phyloP scores from a whole-genome alignment of 2,329 filamentous ascomycete species.

The Pseudogymnoascus sp. region DNA sequence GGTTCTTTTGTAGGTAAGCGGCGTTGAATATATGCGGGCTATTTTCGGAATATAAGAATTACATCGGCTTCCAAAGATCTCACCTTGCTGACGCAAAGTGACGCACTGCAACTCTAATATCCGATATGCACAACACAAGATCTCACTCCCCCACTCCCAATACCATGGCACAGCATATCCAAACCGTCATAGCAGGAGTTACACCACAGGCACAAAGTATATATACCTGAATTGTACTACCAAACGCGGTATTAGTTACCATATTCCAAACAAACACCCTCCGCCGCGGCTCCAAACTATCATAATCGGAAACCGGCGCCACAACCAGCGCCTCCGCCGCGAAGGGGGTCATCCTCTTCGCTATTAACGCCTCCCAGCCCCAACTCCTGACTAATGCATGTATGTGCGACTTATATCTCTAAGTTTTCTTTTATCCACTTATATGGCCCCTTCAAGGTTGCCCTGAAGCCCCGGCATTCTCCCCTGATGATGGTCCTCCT shows the following conservation, averaged over 20 bases:
- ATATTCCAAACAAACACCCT: neutral
- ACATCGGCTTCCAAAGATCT: neutral
- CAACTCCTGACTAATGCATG: constrained; percentile 6
- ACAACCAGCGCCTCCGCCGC: constrained; percentile 5
- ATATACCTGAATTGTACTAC: constrained; percentile 7
- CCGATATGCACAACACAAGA: neutral
- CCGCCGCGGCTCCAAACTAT: neutral
- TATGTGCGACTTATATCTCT: constrained; percentile 5
- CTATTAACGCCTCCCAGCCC: constrained; percentile 5
- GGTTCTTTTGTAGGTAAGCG: neutral
- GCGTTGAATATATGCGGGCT: neutral
- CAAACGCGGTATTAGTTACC: neutral
- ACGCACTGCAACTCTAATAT: neutral
- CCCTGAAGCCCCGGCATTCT: neutral
- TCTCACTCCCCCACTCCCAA: neutral
- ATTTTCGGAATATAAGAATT: neutral
- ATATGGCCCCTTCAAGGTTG: neutral
- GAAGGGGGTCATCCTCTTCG: neutral
- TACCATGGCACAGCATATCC: neutral
- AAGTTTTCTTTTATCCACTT: neutral
- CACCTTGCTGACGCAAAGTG: neutral
- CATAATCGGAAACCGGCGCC: constrained; percentile 1
- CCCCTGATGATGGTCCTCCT: neutral
- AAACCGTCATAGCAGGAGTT: neutral
- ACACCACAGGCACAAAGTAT: constrained; percentile 1